Conservation (phyloP, 2,329 filamentous ascomycete species). For the Didymella exigua region DNA sequence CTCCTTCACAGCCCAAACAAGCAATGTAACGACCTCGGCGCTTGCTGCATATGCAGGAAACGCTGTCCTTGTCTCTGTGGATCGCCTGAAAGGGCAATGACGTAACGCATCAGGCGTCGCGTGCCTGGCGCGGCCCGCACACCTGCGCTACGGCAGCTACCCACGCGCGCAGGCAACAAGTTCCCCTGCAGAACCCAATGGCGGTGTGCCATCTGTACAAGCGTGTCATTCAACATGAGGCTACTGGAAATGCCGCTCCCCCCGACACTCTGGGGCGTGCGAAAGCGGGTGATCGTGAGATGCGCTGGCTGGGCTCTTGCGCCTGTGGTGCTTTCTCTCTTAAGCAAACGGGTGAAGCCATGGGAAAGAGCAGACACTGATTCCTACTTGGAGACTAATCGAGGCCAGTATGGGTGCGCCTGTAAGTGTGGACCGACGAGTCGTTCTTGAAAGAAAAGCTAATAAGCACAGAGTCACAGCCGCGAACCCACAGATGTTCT, state of each 20-base stretch:
- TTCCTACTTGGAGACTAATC: slow-evolving; percentile 15
- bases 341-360: slow-evolving; percentile 24
- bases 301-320: slow-evolving; percentile 21
- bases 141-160: slow-evolving; percentile 22
- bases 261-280: slow-evolving; percentile 12
- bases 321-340: slow-evolving; percentile 21
- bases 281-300: slow-evolving; percentile 27
- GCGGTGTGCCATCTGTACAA: slow-evolving; percentile 45
- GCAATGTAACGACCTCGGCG: slow-evolving; percentile 5
- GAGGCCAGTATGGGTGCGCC: slow-evolving; percentile 30
- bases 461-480: slow-evolving; percentile 28
- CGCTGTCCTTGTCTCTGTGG: slow-evolving; percentile 8
- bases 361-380: slow-evolving; percentile 17
- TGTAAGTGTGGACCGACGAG: slow-evolving; percentile 25
- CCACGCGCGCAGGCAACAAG: slow-evolving; percentile 28
- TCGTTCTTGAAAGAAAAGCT: not conserved
- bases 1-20: slow-evolving; percentile 3
- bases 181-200: slow-evolving; percentile 35
- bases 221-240: slow-evolving; percentile 40
- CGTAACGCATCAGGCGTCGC: slow-evolving; percentile 33
- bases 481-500: slow-evolving; percentile 38
- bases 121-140: slow-evolving; percentile 33
- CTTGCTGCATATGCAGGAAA: slow-evolving; percentile 11
- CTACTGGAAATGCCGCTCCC: slow-evolving; percentile 15
- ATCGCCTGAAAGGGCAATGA: slow-evolving; percentile 5